These are phyloP conservation scores for Pistacia vera DNA, from an alignment of 345 rosid genomes.

Conservation along the genomic window DNA sequence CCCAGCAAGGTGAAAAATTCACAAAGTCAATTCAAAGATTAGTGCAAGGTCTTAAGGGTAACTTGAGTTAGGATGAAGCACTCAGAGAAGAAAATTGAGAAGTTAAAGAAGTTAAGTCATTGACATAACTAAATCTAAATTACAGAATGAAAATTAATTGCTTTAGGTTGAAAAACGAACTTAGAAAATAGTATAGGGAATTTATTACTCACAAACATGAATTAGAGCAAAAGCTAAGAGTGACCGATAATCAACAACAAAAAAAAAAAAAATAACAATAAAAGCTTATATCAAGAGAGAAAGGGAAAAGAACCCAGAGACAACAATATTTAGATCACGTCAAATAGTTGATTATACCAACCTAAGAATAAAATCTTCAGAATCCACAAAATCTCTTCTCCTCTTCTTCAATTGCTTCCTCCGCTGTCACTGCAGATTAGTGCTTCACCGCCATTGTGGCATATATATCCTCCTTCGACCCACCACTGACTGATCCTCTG, in stretches of 20 bases:
- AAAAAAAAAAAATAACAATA: neutral
- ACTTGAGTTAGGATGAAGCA: neutral
- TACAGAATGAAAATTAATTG: neutral
- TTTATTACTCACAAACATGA: neutral
- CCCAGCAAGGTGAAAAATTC: too few relatives aligned
- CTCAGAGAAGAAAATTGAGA: neutral
- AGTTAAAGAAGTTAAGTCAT: neutral
- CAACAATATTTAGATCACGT: slow-evolving; percentile 11
- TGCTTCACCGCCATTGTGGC: slow-evolving; percentile 97
- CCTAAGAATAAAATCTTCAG: slow-evolving; percentile 92
- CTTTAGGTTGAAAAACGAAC: neutral
- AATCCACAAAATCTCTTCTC: slow-evolving; percentile 68
- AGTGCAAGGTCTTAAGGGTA: too few relatives aligned
- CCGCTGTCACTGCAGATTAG: slow-evolving; percentile 99
- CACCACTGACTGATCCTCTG: slow-evolving; percentile 96
- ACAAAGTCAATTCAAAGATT: neutral
- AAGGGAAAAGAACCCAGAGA: neutral
- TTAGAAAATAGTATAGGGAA: neutral
- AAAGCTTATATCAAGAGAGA: neutral
- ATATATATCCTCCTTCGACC: slow-evolving; percentile 98
- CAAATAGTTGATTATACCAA: slow-evolving; percentile 47
- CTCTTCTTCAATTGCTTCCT: slow-evolving; percentile 82
- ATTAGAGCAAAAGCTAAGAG: neutral
- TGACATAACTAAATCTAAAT: neutral
- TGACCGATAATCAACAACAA: neutral